Evolutionary conservation across 1,284 basidiomycete species (phyloP).

Genomic region (Malassezia sp.): DNA sequence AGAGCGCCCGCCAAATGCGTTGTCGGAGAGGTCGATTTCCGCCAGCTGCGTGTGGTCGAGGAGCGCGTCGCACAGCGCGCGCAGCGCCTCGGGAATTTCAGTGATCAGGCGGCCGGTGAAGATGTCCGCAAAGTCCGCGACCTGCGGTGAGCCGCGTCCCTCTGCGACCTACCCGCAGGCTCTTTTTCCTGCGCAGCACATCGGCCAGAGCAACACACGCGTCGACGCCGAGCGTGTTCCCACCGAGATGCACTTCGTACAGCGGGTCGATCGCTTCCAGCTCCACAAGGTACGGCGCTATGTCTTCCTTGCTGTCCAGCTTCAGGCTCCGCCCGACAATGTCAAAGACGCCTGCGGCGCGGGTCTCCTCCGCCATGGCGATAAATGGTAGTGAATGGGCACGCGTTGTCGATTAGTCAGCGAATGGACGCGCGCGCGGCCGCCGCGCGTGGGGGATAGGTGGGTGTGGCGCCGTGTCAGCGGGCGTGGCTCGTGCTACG

Average conservation of each 20-base stretch:
- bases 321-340: conserved; percentile 55
- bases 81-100: conserved; percentile 83
- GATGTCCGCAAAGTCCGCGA: conserved; percentile 92
- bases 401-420: too few relatives aligned
- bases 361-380: conserved; percentile 2
- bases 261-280: conserved; percentile 59
- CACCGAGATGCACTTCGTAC: conserved; percentile 77
- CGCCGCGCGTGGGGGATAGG: too few relatives aligned
- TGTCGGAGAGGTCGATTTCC: conserved; percentile 85
- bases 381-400: not conserved
- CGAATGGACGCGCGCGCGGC: too few relatives aligned
- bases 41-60: conserved; percentile 66
- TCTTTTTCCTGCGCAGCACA: conserved; percentile 61
- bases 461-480: too few relatives aligned
- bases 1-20: conserved; percentile 89
- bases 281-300: conserved; percentile 56
- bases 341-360: conserved; percentile 20
- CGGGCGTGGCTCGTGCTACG: too few relatives aligned
- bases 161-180: too few relatives aligned
- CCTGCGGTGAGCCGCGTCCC: conserved; percentile 63
- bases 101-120: conserved; percentile 92
- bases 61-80: conserved; percentile 76
- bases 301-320: conserved; percentile 66
- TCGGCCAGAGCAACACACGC: conserved; percentile 76
- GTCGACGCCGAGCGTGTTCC: conserved; percentile 89